Percentiles rank a stretch among this genome's conserved stretches.
Conservation (phyloP, 345 rosid species). For the Firmiana major region DNA sequence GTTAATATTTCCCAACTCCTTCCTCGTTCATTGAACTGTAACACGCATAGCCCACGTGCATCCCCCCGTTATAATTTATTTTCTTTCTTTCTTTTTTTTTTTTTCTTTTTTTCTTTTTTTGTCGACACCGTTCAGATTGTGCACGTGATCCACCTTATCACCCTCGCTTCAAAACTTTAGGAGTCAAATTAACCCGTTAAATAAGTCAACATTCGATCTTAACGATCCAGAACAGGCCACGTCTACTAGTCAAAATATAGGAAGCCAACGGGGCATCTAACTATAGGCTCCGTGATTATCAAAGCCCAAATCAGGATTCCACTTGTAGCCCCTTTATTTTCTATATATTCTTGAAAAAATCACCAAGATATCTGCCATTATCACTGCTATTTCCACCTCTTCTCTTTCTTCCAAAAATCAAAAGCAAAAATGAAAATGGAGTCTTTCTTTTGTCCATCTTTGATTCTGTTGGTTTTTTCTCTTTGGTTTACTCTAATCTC, state of each 20-base stretch:
- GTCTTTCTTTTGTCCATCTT: conserved; percentile 15
- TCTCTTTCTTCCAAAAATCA: background rate
- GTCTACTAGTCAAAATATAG: background rate
- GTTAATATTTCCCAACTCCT: background rate
- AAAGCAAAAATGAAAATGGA: background rate
- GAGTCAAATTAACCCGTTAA: background rate
- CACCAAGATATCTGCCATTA: background rate
- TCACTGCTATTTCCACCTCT: background rate
- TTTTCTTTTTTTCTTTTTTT: background rate
- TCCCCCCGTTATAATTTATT: background rate
- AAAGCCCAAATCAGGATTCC: background rate
- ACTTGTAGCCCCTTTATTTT: background rate
- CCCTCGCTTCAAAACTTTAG: background rate
- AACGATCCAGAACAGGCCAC: background rate
- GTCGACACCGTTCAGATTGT: background rate
- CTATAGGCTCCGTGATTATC: no score
- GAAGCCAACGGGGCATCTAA: background rate
- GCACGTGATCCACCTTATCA: background rate
- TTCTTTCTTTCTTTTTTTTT: background rate
- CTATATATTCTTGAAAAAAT: background rate
- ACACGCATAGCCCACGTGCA: background rate
- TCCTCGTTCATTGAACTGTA: background rate
- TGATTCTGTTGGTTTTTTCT: conserved; percentile 13
- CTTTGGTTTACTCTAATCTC: conserved; percentile 32
- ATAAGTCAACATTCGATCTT: background rate